Evolutionary conservation across 176 grass and related monocot species (phyloP).

Genomic region (Oryza longistaminata): DNA sequence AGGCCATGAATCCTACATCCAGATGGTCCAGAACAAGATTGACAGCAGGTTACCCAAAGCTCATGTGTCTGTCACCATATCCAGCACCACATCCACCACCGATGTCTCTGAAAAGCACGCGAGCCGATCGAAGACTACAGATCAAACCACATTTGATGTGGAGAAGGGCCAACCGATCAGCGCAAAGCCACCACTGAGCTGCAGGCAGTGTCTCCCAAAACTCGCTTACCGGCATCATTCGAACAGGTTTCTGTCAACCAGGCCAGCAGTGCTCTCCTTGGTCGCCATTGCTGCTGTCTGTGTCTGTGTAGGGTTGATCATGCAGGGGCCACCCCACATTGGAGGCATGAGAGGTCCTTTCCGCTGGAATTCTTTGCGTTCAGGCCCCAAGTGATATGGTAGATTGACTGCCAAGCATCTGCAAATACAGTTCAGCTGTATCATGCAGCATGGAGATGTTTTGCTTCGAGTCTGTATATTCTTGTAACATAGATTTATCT

Average conservation of each 20-base stretch:
- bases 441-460: slow-evolving; percentile 1
- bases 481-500: background rate
- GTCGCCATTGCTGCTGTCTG: slow-evolving; percentile 77
- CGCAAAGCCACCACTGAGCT: slow-evolving; percentile 28
- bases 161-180: slow-evolving; percentile 25
- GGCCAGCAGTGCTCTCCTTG: slow-evolving; percentile 62
- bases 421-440: background rate
- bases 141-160: slow-evolving; percentile 35
- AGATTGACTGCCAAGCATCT: background rate
- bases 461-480: background rate
- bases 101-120: slow-evolving; percentile 18
- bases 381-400: slow-evolving; percentile 54
- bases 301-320: slow-evolving; percentile 75
- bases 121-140: background rate
- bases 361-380: slow-evolving; percentile 56
- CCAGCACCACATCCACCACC: slow-evolving; percentile 24
- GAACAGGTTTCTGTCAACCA: slow-evolving; percentile 58
- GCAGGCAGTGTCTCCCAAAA: slow-evolving; percentile 50
- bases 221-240: slow-evolving; percentile 15
- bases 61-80: slow-evolving; percentile 43
- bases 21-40: slow-evolving; percentile 79
- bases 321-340: slow-evolving; percentile 64
- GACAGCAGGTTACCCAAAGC: slow-evolving; percentile 39
- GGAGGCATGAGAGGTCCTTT: slow-evolving; percentile 53
- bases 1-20: slow-evolving; percentile 59